Base-by-base conservation (phyloP, 2,329 filamentous ascomycete genomes). In the Botrytis fragariae region DNA sequence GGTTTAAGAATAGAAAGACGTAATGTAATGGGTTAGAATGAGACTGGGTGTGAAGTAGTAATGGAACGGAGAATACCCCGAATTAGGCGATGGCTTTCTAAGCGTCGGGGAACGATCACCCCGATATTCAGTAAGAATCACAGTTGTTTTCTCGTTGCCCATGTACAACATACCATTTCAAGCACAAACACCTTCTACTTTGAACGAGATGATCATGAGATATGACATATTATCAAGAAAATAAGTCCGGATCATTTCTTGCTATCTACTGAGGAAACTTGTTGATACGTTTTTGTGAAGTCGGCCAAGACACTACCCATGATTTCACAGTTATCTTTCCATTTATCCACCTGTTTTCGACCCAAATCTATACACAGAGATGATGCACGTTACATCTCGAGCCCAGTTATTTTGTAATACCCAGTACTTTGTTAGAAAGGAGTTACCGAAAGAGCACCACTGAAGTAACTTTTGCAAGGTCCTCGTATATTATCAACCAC, bases 101-200 rank as follows among this genome's bases (percentile, higher is more conserved):
- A 68, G 64, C 48, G 25, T 32, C 64, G 64, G 64, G 35, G 25
- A 57, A 68, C 16, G 16, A 68, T 68, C 39, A 57, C 64, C 35
- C 64, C 64, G 62, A 32, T 39, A 44, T 60, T 67, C 61, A 44
- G 61, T 72, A 48, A 72, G 61, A 72, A 42, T 70, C 59, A 64
- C 60, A 65, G 22, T 51, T 25, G 22, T 35, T 42, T 71, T 61
- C 69, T 70, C n/a, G 44, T 69, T 69, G 44, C 51, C 16, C 16
- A 63, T 39, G 35, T 71, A 29, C n/a, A 62, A n/a, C n/a, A 64
- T 42, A 39, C 37, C n/a, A 64, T 67, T 35, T 25, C 44, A 57
- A 69, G 65, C 48, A 65, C 20, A 48, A 6, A 48, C 44, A 63
- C 69, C 59, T 72, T 67, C 62, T 59, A 59, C 60, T 67, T 67